phyloP scores from a whole-genome alignment of 257 asterid species.

The Petunia secreta region DNA sequence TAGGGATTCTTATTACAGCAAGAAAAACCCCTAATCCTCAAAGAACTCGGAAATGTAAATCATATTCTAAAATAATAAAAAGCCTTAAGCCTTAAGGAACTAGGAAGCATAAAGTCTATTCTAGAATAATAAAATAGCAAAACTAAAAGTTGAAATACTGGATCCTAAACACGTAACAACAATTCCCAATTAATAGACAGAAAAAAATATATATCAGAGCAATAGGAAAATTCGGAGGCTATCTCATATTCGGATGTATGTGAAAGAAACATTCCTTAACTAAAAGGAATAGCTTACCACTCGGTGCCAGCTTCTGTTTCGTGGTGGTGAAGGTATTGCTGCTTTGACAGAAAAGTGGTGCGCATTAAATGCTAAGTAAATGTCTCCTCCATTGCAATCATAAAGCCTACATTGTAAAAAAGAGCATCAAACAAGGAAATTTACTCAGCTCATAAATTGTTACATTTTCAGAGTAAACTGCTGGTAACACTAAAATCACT shows the following conservation, averaged over 20 bases:
- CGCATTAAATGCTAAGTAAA: conserved; percentile 84
- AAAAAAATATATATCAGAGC: conserved; percentile 14
- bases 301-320: conserved; percentile 64
- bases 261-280: neutral
- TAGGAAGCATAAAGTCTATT: no score
- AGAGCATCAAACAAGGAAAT: neutral
- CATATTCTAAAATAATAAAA: no score
- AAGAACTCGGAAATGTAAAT: no score
- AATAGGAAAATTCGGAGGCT: neutral
- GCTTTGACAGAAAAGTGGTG: conserved; percentile 66
- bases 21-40: no score
- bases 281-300: conserved; percentile 63
- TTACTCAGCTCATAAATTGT: neutral
- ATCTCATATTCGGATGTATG: neutral
- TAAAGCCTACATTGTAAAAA: conserved; percentile 60
- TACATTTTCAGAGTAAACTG: neutral
- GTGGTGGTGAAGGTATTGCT: conserved; percentile 74
- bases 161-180: neutral
- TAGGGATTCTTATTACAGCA: no score
- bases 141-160: neutral
- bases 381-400: conserved; percentile 70
- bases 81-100: no score
- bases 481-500: neutral
- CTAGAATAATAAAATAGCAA: neutral
- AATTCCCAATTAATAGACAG: neutral